phyloP scores from a whole-genome alignment of 306 rosid genomes.

The Cucurbita ficifolia region DNA sequence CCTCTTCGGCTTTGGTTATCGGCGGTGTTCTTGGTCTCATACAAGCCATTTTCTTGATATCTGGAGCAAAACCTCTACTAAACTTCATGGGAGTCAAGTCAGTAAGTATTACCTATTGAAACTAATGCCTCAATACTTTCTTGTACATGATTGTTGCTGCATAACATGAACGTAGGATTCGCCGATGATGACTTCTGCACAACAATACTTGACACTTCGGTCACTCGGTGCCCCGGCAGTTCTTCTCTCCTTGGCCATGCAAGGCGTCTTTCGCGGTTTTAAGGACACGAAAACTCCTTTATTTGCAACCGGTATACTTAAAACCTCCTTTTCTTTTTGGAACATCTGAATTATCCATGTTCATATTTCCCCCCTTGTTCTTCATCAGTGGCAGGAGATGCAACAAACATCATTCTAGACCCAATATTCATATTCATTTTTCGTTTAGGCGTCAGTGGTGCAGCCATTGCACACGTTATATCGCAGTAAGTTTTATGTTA shows the following conservation, averaged over 20 bases:
- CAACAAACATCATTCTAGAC: conserved; percentile 70
- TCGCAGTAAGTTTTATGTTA: conserved; percentile 58
- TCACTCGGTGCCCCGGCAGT: conserved; percentile 97
- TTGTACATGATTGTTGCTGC: neutral
- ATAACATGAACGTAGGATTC: conserved; percentile 50
- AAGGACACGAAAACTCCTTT: conserved; percentile 88
- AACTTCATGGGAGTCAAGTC: conserved; percentile 77
- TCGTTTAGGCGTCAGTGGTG: conserved; percentile 63
- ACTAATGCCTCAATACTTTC: neutral
- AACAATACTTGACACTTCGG: conserved; percentile 60
- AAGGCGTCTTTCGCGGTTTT: conserved; percentile 89
- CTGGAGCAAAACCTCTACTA: conserved; percentile 67
- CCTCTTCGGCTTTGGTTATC: conserved; percentile 74
- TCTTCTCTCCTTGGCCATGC: conserved; percentile 92
- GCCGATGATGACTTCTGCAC: conserved; percentile 65
- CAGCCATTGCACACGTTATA: conserved; percentile 92
- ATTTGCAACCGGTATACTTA: conserved; percentile 63
- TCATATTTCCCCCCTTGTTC: conserved; percentile 11
- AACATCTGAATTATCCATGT: neutral
- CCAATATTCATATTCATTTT: conserved; percentile 62
- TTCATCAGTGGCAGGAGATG: conserved; percentile 70
- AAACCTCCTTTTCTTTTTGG: neutral
- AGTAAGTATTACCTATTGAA: conserved; percentile 27
- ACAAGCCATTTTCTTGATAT: conserved; percentile 65
- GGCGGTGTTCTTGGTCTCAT: conserved; percentile 73